These are phyloP conservation scores for Amanita brunnescens DNA, from an alignment of 768 basidiomycete genomes.

Conservation along the genomic window DNA sequence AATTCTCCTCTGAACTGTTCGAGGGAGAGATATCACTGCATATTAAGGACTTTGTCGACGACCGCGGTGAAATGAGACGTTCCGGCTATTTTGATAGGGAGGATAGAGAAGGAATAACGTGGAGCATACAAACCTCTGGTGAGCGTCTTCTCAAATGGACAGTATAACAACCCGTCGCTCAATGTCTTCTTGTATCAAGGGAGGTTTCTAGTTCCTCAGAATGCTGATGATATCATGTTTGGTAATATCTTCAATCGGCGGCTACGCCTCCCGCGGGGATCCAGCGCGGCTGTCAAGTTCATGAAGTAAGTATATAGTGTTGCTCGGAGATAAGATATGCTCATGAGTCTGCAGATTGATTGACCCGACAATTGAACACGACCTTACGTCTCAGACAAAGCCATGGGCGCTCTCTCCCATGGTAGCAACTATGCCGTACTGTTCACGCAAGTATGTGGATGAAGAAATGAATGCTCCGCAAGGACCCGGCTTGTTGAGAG, in stretches of 20 bases:
- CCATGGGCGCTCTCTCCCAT: conserved; percentile 91
- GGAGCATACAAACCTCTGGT: conserved; percentile 92
- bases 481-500: not conserved
- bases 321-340: conserved; percentile 14
- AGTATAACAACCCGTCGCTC: not conserved
- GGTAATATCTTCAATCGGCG: conserved; percentile 80
- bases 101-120: conserved; percentile 72
- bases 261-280: conserved; percentile 76
- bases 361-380: conserved; percentile 82
- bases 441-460: conserved; percentile 38
- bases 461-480: not conserved
- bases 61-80: conserved; percentile 35
- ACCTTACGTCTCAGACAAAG: conserved; percentile 65
- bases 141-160: conserved; percentile 11
- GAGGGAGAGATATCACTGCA: conserved; percentile 69
- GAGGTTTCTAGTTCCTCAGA: conserved; percentile 58
- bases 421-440: conserved; percentile 74
- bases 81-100: conserved; percentile 67
- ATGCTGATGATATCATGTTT: conserved; percentile 79
- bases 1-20: conserved; percentile 55
- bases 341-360: conserved; percentile 46
- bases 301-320: conserved; percentile 45
- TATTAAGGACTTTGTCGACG: conserved; percentile 68
- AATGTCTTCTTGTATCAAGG: conserved; percentile 28
- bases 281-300: conserved; percentile 68